Base-by-base conservation (phyloP, 2,329 filamentous ascomycete genomes). In the Scytalidium lignicola region DNA sequence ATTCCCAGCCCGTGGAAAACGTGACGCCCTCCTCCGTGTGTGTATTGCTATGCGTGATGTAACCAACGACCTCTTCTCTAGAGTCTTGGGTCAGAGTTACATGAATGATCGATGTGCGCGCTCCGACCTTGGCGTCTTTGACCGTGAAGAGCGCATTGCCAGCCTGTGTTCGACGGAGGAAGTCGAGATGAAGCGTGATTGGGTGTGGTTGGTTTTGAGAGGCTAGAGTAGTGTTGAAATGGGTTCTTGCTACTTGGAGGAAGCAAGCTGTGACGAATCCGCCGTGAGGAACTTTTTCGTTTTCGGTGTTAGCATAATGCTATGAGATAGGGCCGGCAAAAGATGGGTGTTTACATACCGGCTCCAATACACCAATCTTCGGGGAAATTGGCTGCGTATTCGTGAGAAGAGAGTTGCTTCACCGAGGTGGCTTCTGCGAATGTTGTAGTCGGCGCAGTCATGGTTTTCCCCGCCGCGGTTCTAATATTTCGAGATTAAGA, bases 281-380 rank as follows among this genome's bases (percentile, higher is more conserved):
- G 46, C 85, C 85, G 64, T 89, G 83, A 5, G 85, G 84, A 12
- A 88, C 85, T 84, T 59, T 37, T 15, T n/a, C n/a, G n/a, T n/a
- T n/a, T n/a, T n/a, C n/a, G n/a, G n/a, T n/a, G n/a, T n/a, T n/a
- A n/a, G n/a, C n/a, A n/a, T n/a, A n/a, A n/a, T n/a, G n/a, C n/a
- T n/a, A n/a, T n/a, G n/a, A 37, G 47, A 48, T 10, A 20, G 29
- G 29, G 23, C n/a, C n/a, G n/a, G n/a, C n/a, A n/a, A n/a, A n/a
- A n/a, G n/a, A n/a, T n/a, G n/a, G n/a, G n/a, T n/a, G n/a, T n/a
- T n/a, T n/a, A 55, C 55, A 47, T 72, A 80, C 82, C 82, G 55
- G 73, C 76, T 49, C 83, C 83, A 56, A 88, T 85, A 55, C 76
- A 79, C 81, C 83, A 87, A 57, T 80, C 77, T 32, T 74, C 68